Evolutionary conservation across 2,329 filamentous ascomycete genomes (phyloP).

Genomic region (Colletotrichum lini): DNA sequence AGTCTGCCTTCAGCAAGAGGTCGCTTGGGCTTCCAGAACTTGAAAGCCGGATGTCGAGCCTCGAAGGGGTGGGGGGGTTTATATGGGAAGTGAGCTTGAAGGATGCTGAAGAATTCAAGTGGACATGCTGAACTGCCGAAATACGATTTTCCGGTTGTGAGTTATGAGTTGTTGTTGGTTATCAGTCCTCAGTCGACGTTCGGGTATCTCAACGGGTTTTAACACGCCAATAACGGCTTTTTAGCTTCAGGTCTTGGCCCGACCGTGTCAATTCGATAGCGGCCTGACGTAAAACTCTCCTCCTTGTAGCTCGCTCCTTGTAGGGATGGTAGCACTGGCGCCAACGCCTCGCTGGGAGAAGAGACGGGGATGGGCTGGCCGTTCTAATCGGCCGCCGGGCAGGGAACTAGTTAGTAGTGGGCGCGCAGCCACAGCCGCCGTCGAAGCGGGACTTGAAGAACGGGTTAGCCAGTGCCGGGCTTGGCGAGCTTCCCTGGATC

Average conservation of each 20-base stretch:
- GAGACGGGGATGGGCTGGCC: constrained; percentile 17
- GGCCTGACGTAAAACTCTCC: neutral
- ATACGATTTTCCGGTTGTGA: neutral
- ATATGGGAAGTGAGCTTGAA: neutral
- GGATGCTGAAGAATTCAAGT: constrained; percentile 14
- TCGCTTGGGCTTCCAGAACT: constrained; percentile 16
- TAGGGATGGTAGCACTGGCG: neutral
- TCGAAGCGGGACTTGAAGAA: neutral
- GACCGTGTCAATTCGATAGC: neutral
- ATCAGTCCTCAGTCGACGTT: constrained; percentile 3
- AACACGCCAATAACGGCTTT: neutral
- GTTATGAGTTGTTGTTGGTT: neutral
- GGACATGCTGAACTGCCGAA: neutral
- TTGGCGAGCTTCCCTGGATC: neutral
- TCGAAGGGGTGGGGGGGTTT: neutral
- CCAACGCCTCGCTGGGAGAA: constrained; percentile 3
- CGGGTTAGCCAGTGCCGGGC: constrained; percentile 1
- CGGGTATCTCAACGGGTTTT: neutral
- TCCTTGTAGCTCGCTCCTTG: neutral
- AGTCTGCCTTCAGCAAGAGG: neutral
- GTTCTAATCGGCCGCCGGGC: neutral
- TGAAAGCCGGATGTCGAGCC: neutral
- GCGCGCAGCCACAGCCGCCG: constrained; percentile 29
- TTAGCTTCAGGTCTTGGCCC: neutral
- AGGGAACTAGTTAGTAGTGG: neutral